phyloP scores from a whole-genome alignment of 2,329 filamentous ascomycete species.

The Paraphaeosphaeria minitans region DNA sequence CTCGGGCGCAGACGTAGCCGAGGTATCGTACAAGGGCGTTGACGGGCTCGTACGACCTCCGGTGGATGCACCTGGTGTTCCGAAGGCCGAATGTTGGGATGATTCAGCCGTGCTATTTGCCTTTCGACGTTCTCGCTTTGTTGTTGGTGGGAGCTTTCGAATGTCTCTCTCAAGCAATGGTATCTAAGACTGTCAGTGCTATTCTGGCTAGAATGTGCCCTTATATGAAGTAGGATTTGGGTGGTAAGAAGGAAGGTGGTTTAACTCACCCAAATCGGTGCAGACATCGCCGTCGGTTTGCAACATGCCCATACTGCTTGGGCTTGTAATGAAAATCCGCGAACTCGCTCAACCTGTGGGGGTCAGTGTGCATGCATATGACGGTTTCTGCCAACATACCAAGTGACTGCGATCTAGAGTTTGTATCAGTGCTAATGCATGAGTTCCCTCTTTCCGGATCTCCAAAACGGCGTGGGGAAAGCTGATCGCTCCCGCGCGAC shows the following conservation, averaged over 20 bases:
- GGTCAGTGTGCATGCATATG: slow-evolving; percentile 26
- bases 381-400: slow-evolving; percentile 34
- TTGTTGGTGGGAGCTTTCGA: slow-evolving; percentile 55
- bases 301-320: slow-evolving; percentile 58
- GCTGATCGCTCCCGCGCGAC: slow-evolving; percentile 24
- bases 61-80: slow-evolving; percentile 48
- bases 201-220: neutral
- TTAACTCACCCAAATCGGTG: slow-evolving; percentile 54
- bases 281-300: slow-evolving; percentile 51
- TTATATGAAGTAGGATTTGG: neutral
- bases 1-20: slow-evolving; percentile 41
- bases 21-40: slow-evolving; percentile 37
- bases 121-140: slow-evolving; percentile 34
- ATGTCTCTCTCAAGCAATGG: slow-evolving; percentile 57
- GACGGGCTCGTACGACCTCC: slow-evolving; percentile 41
- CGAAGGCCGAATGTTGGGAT: slow-evolving; percentile 33
- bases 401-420: slow-evolving; percentile 55
- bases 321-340: slow-evolving; percentile 59
- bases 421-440: slow-evolving; percentile 47
- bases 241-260: neutral
- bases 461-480: slow-evolving; percentile 60
- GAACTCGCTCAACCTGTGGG: slow-evolving; percentile 53
- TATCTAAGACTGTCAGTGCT: slow-evolving; percentile 27
- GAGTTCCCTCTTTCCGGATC: slow-evolving; percentile 55
- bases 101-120: slow-evolving; percentile 31